Evolutionary conservation across 192 early-diverging fungal genomes (phyloP).

Genomic region (Coemansia sp.): DNA sequence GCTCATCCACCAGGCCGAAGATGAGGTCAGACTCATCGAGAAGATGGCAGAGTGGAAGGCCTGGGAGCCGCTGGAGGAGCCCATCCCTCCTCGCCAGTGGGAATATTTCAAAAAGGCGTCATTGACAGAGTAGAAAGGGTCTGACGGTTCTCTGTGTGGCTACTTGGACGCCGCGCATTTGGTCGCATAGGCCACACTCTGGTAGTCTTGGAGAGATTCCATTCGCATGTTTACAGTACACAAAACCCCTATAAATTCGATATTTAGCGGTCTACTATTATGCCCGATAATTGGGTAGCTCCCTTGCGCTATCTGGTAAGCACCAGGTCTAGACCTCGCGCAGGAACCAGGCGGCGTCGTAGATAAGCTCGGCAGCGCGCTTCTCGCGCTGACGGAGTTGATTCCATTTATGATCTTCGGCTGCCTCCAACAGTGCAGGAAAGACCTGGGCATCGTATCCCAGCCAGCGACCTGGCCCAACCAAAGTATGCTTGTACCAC

Average conservation of each 20-base stretch:
- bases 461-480: conserved; percentile 55
- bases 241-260: too few relatives aligned
- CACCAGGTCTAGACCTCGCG: conserved; percentile 22
- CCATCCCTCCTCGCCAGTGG: conserved; percentile 81
- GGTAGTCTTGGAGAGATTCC: too few relatives aligned
- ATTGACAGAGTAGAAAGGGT: conserved; percentile 27
- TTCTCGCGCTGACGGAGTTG: conserved; percentile 26
- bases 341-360: conserved; percentile 47
- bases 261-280: too few relatives aligned
- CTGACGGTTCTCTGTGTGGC: too few relatives aligned
- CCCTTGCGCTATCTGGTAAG: too few relatives aligned
- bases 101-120: conserved; percentile 54
- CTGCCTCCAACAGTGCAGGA: conserved; percentile 54
- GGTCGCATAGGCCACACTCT: too few relatives aligned
- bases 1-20: conserved; percentile 80
- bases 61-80: conserved; percentile 80
- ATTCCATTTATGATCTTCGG: conserved; percentile 31
- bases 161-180: too few relatives aligned
- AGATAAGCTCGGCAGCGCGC: conserved; percentile 25
- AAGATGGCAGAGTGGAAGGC: conserved; percentile 88
- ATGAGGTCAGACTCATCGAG: conserved; percentile 75
- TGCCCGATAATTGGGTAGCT: too few relatives aligned
- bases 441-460: conserved; percentile 54
- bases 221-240: too few relatives aligned
- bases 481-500: conserved; percentile 63